Conservation (phyloP, 2,329 filamentous ascomycete species). For the Hypocrella siamensis region DNA sequence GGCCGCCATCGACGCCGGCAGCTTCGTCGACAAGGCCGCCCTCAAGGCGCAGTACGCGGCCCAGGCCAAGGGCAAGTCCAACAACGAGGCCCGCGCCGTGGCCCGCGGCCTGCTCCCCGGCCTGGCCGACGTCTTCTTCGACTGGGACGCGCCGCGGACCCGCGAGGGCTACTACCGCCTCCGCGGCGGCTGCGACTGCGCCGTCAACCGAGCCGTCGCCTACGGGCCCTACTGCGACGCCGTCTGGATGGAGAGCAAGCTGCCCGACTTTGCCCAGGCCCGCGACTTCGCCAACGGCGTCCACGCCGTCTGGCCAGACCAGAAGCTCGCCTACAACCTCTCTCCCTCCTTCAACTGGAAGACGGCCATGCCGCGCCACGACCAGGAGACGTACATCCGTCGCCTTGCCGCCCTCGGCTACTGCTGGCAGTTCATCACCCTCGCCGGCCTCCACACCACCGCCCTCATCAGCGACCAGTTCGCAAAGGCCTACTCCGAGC, state of each 20-base stretch:
- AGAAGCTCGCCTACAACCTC: constrained; percentile 98
- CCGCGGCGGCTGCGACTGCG: constrained; percentile 79
- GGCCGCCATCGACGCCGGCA: constrained; percentile 59
- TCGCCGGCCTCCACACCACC: constrained; percentile 89
- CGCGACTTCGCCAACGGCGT: constrained; percentile 88
- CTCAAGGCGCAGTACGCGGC: constrained; percentile 52
- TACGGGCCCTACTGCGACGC: constrained; percentile 89
- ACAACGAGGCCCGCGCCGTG: constrained; percentile 63
- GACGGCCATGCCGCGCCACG: constrained; percentile 74
- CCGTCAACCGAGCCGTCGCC: constrained; percentile 76
- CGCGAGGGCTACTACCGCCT: constrained; percentile 92
- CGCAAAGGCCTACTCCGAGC: constrained; percentile 60
- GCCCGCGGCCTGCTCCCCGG: constrained; percentile 62
- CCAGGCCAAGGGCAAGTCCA: constrained; percentile 67
- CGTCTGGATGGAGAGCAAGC: constrained; percentile 99
- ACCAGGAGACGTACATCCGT: constrained; percentile 95
- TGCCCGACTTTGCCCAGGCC: constrained; percentile 82
- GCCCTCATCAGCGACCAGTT: constrained; percentile 87
- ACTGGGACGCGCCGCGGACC: constrained; percentile 90
- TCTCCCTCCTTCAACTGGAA: constrained; percentile 99
- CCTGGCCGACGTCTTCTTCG: constrained; percentile 76
- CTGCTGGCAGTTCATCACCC: constrained; percentile 99
- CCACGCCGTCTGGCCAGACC: constrained; percentile 86
- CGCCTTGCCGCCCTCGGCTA: constrained; percentile 79
- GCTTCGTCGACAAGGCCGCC: constrained; percentile 50